Base-by-base conservation (phyloP, 164 flowering plant species). In the Cinnamomum micranthum region DNA sequence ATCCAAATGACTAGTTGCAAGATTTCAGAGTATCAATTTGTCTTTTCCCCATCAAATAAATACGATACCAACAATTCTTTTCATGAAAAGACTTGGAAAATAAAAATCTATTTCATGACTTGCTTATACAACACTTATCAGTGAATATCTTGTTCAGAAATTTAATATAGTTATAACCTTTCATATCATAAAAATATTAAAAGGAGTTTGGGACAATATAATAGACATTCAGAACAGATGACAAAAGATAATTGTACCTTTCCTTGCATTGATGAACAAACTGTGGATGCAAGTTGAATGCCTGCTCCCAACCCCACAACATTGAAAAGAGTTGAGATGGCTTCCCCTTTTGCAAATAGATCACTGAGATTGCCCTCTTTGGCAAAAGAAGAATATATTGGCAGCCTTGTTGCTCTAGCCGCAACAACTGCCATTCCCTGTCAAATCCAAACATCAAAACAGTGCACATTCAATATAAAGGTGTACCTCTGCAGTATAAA, bases 401-500 rank as follows among this genome's bases (percentile, higher is more conserved):
- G 98, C 74, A 95, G 81, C 75, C 99, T 82, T 59, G 99, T 95
- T 24, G 99, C 97, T 85, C 99, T 91, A 75, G 99, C 98, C 23
- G 99, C 98, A 83, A 95, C 99, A 76, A 89, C 92, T 65, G 98
- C 98, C 97, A 95, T 93, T 79, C 99, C 99, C 97, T 95, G 81
- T 70, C 72, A 83, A 62, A 41, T 35, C 25, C 69, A 33, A 35
- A 74, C 41, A 69, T n/a, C 73, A 17, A 73, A 14, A 69, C 9
- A 47, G 55, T 19, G 51, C 20, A 2, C 71, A 28, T 33, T 67
- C n/a, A 55, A 55, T 20, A 67, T 28, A 31, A 28, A 67, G 20
- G n/a, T 4, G 15, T 67, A 67, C 23, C 28, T 17, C 28, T 55
- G 60, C 60, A 25, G 69, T 67, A 25, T 55, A 67, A 67, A 31